These are phyloP conservation scores for Polyrhizophydium stewartii DNA, from an alignment of 371 early-diverging fungal species.

Conservation along the genomic window DNA sequence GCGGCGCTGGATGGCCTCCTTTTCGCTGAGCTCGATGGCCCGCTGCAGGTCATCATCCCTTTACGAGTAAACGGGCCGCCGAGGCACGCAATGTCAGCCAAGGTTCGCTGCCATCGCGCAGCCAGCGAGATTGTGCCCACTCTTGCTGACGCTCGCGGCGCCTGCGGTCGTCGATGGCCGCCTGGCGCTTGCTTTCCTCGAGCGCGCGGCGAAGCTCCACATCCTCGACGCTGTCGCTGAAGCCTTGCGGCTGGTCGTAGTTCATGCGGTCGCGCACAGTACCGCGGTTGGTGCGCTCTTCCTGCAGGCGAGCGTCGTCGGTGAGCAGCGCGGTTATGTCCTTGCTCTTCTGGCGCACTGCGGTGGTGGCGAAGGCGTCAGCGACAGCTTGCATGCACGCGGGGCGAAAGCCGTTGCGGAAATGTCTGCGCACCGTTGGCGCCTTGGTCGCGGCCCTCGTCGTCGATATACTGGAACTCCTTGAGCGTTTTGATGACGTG, in stretches of 20 bases:
- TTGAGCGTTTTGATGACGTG: conserved; percentile 91
- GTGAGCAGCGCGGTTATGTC: conserved; percentile 78
- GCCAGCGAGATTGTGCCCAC: conserved; percentile 36
- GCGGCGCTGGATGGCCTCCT: conserved; percentile 43
- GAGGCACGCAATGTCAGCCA: conserved; percentile 25
- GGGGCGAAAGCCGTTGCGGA: neutral
- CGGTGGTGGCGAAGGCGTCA: neutral
- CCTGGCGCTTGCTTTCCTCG: conserved; percentile 75
- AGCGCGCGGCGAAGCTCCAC: conserved; percentile 75
- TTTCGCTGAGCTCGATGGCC: conserved; percentile 58
- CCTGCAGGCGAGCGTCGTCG: conserved; percentile 74
- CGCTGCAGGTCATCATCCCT: conserved; percentile 48
- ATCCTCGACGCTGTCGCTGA: conserved; percentile 58
- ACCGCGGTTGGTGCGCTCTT: conserved; percentile 60
- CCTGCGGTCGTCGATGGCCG: conserved; percentile 51
- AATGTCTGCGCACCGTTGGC: conserved; percentile 57
- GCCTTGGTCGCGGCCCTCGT: conserved; percentile 86
- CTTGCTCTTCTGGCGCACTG: conserved; percentile 91
- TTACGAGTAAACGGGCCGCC: neutral
- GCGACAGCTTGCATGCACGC: neutral
- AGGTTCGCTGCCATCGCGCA: conserved; percentile 33
- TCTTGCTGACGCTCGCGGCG: conserved; percentile 33
- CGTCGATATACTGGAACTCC: conserved; percentile 94
- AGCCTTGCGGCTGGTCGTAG: conserved; percentile 21
- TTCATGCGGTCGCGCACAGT: conserved; percentile 60